phyloP scores from a whole-genome alignment of 176 grass and related monocot species.

The Avena insularis region DNA sequence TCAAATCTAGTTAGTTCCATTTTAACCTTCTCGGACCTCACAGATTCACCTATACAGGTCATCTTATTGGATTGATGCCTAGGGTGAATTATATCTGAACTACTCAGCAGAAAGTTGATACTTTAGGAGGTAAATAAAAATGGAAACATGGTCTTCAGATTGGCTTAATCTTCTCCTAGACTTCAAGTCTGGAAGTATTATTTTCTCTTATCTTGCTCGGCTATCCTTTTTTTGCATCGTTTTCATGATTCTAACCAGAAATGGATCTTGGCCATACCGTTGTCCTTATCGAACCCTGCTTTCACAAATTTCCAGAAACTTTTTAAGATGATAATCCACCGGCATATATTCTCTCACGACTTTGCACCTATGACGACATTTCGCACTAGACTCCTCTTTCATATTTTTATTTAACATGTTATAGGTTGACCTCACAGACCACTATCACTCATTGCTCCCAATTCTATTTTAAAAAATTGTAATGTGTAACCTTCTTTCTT shows the following conservation, averaged over 20 bases:
- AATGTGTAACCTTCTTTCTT: not conserved
- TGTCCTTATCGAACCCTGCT: slow-evolving; percentile 34
- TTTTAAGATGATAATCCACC: slow-evolving; percentile 30
- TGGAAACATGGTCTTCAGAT: slow-evolving; percentile 13
- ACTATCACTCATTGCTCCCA: slow-evolving; percentile 2
- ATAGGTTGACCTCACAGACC: slow-evolving; percentile 48
- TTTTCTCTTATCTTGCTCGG: not conserved
- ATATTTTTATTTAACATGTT: slow-evolving; percentile 21
- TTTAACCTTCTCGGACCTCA: not conserved
- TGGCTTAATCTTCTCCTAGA: not conserved
- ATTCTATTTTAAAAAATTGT: not conserved
- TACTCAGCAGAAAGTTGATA: not conserved
- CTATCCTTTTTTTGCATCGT: slow-evolving; percentile 25
- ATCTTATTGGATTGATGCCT: not conserved
- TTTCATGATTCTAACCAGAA: slow-evolving; percentile 37
- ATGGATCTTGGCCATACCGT: slow-evolving; percentile 40
- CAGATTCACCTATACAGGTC: not conserved
- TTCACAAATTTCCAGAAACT: slow-evolving; percentile 21
- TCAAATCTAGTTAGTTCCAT: not conserved
- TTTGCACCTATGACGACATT: slow-evolving; percentile 35
- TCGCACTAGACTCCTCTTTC: slow-evolving; percentile 34
- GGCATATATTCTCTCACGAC: slow-evolving; percentile 8
- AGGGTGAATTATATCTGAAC: not conserved
- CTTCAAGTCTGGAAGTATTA: not conserved
- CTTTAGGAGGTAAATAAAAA: not conserved